These are phyloP conservation scores for Thermomucor indicae-seudaticae DNA, from an alignment of 371 early-diverging fungal genomes.

Conservation along the genomic window DNA sequence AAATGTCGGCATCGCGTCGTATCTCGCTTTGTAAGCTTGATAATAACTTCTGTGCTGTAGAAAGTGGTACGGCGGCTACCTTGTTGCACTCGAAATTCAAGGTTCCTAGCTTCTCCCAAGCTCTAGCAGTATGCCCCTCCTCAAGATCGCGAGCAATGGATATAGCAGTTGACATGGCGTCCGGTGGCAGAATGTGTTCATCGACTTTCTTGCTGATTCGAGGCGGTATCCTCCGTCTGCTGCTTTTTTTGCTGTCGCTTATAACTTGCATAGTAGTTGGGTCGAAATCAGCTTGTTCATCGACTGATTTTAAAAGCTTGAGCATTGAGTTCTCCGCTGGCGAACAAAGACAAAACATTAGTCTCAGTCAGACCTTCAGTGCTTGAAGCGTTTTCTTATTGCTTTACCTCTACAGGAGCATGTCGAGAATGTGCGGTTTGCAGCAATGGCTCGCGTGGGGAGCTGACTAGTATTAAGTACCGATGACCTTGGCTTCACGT, in stretches of 20 bases:
- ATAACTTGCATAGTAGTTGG: not conserved
- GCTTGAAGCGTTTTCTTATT: not conserved
- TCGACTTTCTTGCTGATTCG: conserved; percentile 20
- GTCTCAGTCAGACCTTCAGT: not conserved
- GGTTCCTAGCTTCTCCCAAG: conserved; percentile 26
- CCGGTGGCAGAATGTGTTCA: conserved; percentile 17
- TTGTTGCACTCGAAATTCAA: conserved; percentile 1
- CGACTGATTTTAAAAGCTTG: not conserved
- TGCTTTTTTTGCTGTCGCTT: conserved; percentile 6
- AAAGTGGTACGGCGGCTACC: conserved; percentile 1
- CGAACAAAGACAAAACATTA: not conserved
- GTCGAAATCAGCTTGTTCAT: not conserved
- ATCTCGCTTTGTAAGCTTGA: conserved; percentile 16
- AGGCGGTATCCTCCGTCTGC: conserved; percentile 20
- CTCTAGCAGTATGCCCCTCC: conserved; percentile 10
- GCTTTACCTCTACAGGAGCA: conserved; percentile 16
- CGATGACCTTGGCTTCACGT: too few relatives aligned
- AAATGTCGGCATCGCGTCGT: conserved; percentile 2
- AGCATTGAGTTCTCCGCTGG: not conserved
- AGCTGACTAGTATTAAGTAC: too few relatives aligned
- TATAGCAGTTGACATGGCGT: conserved; percentile 14
- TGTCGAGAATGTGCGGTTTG: conserved; percentile 9
- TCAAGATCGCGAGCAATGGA: conserved; percentile 19
- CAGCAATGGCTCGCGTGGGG: not conserved
- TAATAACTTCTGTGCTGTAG: conserved; percentile 12